Evolutionary conservation across 2,329 filamentous ascomycete genomes (phyloP), one percentile per base, ranked within the genome.

Genomic region (Colletotrichum karsti): DNA sequence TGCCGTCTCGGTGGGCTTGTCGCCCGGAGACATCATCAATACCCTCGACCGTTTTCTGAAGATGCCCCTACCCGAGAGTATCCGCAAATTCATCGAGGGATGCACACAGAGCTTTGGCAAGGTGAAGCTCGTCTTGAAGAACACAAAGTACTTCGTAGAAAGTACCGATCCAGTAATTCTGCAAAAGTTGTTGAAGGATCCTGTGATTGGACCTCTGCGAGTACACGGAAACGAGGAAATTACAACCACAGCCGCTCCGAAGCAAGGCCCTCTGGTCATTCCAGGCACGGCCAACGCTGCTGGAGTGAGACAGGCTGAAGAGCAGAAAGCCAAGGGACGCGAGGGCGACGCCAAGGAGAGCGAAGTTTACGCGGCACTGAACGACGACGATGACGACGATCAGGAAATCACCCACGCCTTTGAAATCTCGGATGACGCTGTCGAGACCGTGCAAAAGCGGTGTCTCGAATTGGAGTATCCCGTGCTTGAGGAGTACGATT

Each of bases 401-500:
- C 88, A 93, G 64, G 93, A 95, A 69, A 92, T 94, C 37, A 94
- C 97, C 5, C 95, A 98, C 77, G 92, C 95, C 1, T 98, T 99
- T 75, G 93, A 98, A 75, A 97, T 99, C 68, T 88, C 89, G 2
- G 92, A 95, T 72, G 88, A 90, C 69, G 90, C 91, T 48, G 94
- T 98, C 44, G 94, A 97, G 80, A 87, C 87, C 3, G 95, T 98
- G 2, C 93, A 97, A 75, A 94, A 96, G 79, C 92, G 94, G 67
- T 98, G 96, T 76, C 88, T 97, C 58, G 92, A 93, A 50, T 90
- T 99, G 56, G 92, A 92, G 26, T 92, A 94, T 70, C 96, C 96
- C 3, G 91, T 97, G 8, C 88, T 98, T 8, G 95, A 98, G 78
- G 96, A 99, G 80, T 99, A 99, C 79, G 96, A 99, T 78, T 99